Base-by-base conservation (phyloP, 306 rosid genomes). In the Rosa multiflora region DNA sequence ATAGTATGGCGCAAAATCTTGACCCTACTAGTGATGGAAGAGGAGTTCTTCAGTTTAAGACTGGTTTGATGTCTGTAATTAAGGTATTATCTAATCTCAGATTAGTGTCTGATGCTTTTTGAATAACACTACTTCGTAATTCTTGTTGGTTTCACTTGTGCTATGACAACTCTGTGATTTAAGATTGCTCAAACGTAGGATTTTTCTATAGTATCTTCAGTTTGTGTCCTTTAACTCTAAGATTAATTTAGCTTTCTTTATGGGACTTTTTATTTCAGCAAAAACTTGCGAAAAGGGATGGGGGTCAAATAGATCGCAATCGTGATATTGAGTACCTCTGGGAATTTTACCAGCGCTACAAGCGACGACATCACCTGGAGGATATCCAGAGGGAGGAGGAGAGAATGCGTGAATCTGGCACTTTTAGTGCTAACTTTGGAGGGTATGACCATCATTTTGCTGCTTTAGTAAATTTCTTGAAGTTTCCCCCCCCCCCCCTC, bases 11-110 rank as follows among this genome's bases (percentile, higher is more conserved):
- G 21, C 99, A 95, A 82, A 88, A 90, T 87, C 90, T 95, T 48
- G 98, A 95, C 73, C 98, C 98, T 39, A 89, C 64, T 82, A 93
- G 98, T 80, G 88, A 85, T 70, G 98, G 98, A 42, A 88, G 98
- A 82, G 99, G 99, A 72, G 94, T 92, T 86, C 94, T 91, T 76
- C 98, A 92, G 86, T 93, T 95, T 83, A 95, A 92, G 90, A 93
- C 98, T 20, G 98, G 99, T 76, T 91, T 95, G 78, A 91, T 86
- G 98, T 90, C 99, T 47, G 86, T 95, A 58, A 95, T 95, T 78
- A 90, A 95, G 99, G 99, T 93, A 91, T 82, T 20, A 59, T 37
- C 71, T 59, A 43, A 39, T 40, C 63, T 69, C 52, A n/a, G 62
- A 72, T 73, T 75, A 61, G 32, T 39, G 49, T 55, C 15, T 70